Evolutionary conservation across 176 grass and related monocot genomes (phyloP).

Genomic region (Phoenix roebelenii): DNA sequence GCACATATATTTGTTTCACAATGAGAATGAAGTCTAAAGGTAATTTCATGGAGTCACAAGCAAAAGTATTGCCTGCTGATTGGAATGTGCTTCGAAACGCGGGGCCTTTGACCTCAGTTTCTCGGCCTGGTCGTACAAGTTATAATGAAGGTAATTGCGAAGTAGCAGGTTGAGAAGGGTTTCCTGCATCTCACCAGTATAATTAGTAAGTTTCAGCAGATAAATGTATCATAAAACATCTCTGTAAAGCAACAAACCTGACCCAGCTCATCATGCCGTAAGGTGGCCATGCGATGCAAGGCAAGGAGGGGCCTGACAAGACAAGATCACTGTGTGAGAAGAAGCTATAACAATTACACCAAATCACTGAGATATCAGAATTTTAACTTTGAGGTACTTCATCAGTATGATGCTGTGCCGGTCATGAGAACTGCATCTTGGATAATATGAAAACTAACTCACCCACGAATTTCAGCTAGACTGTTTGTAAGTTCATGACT

Average conservation of each 20-base stretch:
- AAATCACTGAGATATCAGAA: neutral
- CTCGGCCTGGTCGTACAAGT: constrained; percentile 84
- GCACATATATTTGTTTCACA: constrained; percentile 1
- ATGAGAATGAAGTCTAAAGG: neutral
- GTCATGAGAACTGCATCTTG: neutral
- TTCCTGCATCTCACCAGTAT: constrained; percentile 33
- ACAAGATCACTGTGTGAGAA: constrained; percentile 21
- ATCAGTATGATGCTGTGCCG: neutral
- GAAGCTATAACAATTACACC: neutral
- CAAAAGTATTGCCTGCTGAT: constrained; percentile 55
- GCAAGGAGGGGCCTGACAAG: constrained; percentile 40
- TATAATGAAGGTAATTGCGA: constrained; percentile 95
- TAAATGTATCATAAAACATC: no score
- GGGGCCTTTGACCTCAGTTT: constrained; percentile 92
- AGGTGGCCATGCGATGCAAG: constrained; percentile 72
- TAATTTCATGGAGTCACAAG: no score
- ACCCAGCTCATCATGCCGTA: constrained; percentile 70
- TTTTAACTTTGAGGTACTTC: constrained; percentile 1
- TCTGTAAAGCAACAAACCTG: constrained; percentile 40
- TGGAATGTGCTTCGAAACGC: constrained; percentile 90
- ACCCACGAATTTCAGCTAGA: constrained; percentile 81
- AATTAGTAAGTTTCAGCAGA: no score
- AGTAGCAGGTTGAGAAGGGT: constrained; percentile 92
- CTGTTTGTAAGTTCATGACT: constrained; percentile 62
- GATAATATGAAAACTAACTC: constrained; percentile 24